phyloP scores from a whole-genome alignment of 768 basidiomycete genomes.

The Sutorius australiensis region DNA sequence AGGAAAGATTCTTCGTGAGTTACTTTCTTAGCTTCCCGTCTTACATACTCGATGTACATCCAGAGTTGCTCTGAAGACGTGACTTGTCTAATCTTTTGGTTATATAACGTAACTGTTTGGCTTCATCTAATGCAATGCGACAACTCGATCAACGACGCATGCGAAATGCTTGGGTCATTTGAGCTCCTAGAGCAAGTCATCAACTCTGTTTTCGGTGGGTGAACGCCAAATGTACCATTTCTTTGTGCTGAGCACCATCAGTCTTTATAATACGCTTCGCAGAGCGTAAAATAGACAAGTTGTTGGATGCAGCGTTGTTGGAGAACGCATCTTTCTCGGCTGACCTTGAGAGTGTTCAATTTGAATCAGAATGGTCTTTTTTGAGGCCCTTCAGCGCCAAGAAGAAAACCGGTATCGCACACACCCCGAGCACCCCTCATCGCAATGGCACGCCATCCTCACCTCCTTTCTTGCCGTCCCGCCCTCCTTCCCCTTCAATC shows the following conservation, averaged over 20 bases:
- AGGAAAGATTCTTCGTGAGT: constrained; percentile 88
- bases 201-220: constrained; percentile 88
- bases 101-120: constrained; percentile 88
- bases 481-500: constrained; percentile 52
- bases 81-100: constrained; percentile 87
- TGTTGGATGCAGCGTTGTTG: constrained; percentile 79
- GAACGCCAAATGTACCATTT: not conserved
- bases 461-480: constrained; percentile 45
- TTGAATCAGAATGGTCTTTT: constrained; percentile 96
- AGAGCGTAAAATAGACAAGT: constrained; percentile 81
- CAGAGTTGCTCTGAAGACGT: constrained; percentile 84
- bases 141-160: constrained; percentile 69
- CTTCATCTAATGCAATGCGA: constrained; percentile 90
- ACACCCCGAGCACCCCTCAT: constrained; percentile 30
- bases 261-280: constrained; percentile 94
- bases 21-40: constrained; percentile 1
- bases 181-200: constrained; percentile 87
- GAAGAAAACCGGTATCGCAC: constrained; percentile 41
- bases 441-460: constrained; percentile 40
- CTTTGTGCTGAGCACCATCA: constrained; percentile 28
- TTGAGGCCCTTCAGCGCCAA: constrained; percentile 67
- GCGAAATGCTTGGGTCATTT: constrained; percentile 81
- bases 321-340: constrained; percentile 77
- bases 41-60: constrained; percentile 14
- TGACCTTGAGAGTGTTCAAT: constrained; percentile 79